Conservation (phyloP, 2,329 filamentous ascomycete genomes). For the Tolypocladium pustulatum region DNA sequence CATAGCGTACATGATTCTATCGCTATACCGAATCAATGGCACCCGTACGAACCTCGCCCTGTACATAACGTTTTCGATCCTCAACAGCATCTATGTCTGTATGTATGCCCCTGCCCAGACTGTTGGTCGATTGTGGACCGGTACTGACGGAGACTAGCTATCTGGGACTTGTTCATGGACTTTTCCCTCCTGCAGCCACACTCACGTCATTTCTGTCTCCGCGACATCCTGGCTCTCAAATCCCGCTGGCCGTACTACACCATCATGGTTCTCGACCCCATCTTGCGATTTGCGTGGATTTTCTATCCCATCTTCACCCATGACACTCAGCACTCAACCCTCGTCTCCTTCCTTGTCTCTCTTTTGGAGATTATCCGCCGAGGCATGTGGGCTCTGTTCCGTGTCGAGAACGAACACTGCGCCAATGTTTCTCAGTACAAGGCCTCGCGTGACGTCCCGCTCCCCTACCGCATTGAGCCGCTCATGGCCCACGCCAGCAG, state of each 20-base stretch:
- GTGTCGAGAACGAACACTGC: constrained; percentile 96
- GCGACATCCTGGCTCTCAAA: constrained; percentile 73
- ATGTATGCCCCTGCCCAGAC: constrained; percentile 21
- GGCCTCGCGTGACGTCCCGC: constrained; percentile 74
- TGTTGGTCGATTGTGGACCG: not conserved
- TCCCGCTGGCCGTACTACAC: constrained; percentile 73
- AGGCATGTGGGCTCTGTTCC: constrained; percentile 85
- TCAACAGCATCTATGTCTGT: constrained; percentile 79
- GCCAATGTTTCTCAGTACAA: constrained; percentile 85
- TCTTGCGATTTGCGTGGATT: constrained; percentile 89
- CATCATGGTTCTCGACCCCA: constrained; percentile 73
- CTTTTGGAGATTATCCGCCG: constrained; percentile 74
- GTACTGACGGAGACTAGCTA: constrained; percentile 30
- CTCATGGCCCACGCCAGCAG: constrained; percentile 31
- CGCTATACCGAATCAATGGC: constrained; percentile 68
- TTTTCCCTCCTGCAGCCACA: constrained; percentile 81
- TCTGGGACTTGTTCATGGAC: constrained; percentile 96
- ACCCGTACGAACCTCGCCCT: constrained; percentile 47
- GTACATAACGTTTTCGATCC: constrained; percentile 69
- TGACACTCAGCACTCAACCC: constrained; percentile 70
- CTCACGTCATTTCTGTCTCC: constrained; percentile 56
- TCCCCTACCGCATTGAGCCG: constrained; percentile 62
- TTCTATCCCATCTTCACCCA: constrained; percentile 79
- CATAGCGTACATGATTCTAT: constrained; percentile 65
- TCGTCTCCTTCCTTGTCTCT: constrained; percentile 69